phyloP scores from a whole-genome alignment of 1,284 basidiomycete genomes.

The Apiotrichum sp. region DNA sequence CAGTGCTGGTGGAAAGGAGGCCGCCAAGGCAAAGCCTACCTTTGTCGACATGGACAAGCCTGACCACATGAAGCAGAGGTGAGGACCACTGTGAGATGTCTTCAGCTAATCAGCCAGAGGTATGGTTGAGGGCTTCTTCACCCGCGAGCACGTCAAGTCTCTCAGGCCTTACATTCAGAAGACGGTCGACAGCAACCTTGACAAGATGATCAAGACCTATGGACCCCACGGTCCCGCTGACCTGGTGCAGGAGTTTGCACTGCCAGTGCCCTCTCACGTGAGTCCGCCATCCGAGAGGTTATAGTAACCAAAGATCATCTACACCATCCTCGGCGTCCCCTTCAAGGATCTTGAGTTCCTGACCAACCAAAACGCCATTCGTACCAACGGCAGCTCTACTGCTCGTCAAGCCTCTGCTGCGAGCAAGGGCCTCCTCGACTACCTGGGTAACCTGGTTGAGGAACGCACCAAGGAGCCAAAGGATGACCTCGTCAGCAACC shows the following conservation, averaged over 20 bases:
- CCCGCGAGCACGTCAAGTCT: conserved; percentile 1
- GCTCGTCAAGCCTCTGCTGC: conserved; percentile 7
- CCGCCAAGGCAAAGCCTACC: conserved; percentile 11
- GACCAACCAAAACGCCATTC: conserved; percentile 7
- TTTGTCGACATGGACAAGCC: conserved; percentile 15
- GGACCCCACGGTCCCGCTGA: background rate
- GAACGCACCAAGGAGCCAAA: conserved; percentile 1
- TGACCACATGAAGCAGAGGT: conserved; percentile 11
- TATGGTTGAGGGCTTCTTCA: conserved; percentile 10
- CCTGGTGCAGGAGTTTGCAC: conserved; percentile 8
- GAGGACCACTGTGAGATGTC: background rate
- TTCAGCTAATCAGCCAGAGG: background rate
- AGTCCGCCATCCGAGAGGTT: background rate
- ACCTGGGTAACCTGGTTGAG: conserved; percentile 7
- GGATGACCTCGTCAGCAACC: conserved; percentile 6
- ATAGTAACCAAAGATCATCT: conserved; percentile 1
- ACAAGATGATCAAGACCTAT: conserved; percentile 2
- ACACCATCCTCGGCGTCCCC: conserved; percentile 14
- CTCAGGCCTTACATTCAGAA: conserved; percentile 8
- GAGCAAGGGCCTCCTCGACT: conserved; percentile 2
- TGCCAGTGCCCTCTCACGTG: conserved; percentile 8
- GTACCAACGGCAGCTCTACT: conserved; percentile 6
- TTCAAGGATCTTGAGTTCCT: conserved; percentile 11
- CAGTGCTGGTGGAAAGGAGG: conserved; percentile 9
- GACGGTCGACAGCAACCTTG: conserved; percentile 4